Evolutionary conservation across 192 early-diverging fungal genomes (phyloP).

Genomic region (Gonapodya prolifera): DNA sequence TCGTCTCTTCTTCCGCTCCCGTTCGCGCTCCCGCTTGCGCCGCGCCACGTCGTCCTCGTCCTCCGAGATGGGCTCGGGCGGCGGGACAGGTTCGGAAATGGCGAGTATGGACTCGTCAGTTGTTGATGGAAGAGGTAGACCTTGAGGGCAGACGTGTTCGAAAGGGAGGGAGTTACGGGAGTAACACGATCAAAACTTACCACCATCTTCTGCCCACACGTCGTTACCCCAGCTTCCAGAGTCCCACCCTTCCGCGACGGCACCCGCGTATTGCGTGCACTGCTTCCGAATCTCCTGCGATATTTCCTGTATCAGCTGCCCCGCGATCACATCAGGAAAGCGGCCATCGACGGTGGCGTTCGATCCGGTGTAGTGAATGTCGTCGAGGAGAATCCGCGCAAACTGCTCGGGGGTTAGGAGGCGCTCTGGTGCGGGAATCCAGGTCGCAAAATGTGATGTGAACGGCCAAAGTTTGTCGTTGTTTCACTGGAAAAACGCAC

Average conservation of each 20-base stretch:
- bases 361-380: background rate
- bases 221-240: background rate
- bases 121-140: background rate
- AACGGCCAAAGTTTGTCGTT: too few relatives aligned
- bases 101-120: background rate
- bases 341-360: background rate
- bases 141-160: background rate
- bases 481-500: background rate
- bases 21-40: background rate
- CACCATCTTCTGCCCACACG: background rate
- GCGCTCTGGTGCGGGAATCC: background rate
- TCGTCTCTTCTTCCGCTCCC: background rate
- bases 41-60: background rate
- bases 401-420: constrained; percentile 1
- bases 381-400: background rate
- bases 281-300: background rate
- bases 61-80: constrained; percentile 1
- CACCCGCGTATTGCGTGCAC: background rate
- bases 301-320: background rate
- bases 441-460: too few relatives aligned
- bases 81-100: background rate
- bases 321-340: background rate
- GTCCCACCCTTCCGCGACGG: background rate
- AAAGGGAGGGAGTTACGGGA: background rate
- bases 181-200: background rate